A percentile compares a stretch with the other conserved stretches of the same genome.
These are phyloP conservation scores for Sophora flavescens DNA, from an alignment of 306 rosid genomes.

Conservation along the genomic window DNA sequence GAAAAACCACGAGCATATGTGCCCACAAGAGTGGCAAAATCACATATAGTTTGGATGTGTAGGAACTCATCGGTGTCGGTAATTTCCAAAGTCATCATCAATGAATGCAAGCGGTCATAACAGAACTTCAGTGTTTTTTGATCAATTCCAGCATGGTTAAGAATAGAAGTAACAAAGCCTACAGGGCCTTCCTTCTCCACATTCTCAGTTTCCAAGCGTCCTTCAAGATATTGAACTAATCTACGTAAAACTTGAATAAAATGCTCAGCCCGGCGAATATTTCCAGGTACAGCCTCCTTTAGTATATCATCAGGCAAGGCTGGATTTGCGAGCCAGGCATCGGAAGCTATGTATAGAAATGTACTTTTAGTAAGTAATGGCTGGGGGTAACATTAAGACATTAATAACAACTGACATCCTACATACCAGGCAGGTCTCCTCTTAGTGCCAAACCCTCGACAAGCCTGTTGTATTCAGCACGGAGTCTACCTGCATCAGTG, in stretches of 20 bases:
- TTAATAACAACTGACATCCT: constrained; percentile 22
- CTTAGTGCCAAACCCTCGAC: constrained; percentile 94
- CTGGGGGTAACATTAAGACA: constrained; percentile 16
- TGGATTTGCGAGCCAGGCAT: constrained; percentile 92
- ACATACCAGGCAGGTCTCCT: constrained; percentile 84
- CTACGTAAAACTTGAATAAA: constrained; percentile 84
- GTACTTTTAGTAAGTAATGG: constrained; percentile 31
- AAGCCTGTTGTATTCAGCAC: constrained; percentile 90
- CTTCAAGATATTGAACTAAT: constrained; percentile 91
- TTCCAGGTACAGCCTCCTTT: constrained; percentile 98
- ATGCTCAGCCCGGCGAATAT: constrained; percentile 92
- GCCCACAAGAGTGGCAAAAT: constrained; percentile 97
- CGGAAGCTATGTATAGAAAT: constrained; percentile 64
- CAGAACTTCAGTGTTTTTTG: constrained; percentile 91
- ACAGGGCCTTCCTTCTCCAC: constrained; percentile 90
- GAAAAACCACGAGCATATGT: constrained; percentile 95
- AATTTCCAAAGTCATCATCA: constrained; percentile 91
- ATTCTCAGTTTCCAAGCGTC: constrained; percentile 88
- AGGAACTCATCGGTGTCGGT: constrained; percentile 94
- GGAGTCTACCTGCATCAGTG: constrained; percentile 95
- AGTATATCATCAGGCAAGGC: constrained; percentile 94
- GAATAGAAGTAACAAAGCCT: constrained; percentile 69
- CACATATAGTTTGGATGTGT: constrained; percentile 91
- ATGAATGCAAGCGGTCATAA: constrained; percentile 93
- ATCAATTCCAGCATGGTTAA: constrained; percentile 90